A percentile compares a stretch with the other conserved stretches of the same genome.
These are phyloP conservation scores for Annulohypoxylon nitens DNA, from an alignment of 495 filamentous ascomycete genomes.

Conservation along the genomic window DNA sequence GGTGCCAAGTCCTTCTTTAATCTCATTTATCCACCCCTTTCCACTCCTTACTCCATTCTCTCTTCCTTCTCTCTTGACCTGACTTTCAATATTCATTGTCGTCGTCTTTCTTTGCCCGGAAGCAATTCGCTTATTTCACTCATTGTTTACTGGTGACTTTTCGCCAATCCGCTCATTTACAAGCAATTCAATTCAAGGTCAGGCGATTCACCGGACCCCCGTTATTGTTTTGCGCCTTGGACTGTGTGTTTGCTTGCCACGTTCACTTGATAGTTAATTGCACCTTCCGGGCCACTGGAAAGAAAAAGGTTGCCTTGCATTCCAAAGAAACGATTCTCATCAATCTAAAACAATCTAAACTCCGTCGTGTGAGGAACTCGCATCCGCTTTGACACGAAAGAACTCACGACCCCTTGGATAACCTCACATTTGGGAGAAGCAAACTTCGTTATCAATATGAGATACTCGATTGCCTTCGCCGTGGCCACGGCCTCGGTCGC, in stretches of 20 bases:
- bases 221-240: constrained; percentile 34
- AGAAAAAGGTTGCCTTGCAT: constrained; percentile 19
- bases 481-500: constrained; percentile 49
- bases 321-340: constrained; percentile 19
- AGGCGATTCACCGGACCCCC: constrained; percentile 5
- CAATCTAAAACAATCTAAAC: constrained; percentile 24
- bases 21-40: constrained; percentile 49
- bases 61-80: constrained; percentile 30
- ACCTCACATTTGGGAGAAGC: constrained; percentile 7
- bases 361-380: constrained; percentile 27
- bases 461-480: constrained; percentile 45
- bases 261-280: constrained; percentile 44
- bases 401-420: constrained; percentile 26
- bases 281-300: constrained; percentile 26
- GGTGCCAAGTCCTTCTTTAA: constrained; percentile 43
- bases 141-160: constrained; percentile 51
- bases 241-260: constrained; percentile 44
- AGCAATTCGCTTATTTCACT: constrained; percentile 45
- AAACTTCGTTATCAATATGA: constrained; percentile 45
- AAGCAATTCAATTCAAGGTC: constrained; percentile 38
- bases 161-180: constrained; percentile 52
- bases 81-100: constrained; percentile 41
- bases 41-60: constrained; percentile 39
- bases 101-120: constrained; percentile 49
- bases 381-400: constrained; percentile 16